phyloP scores from a whole-genome alignment of 2,329 filamentous ascomycete species.

The Colletotrichum euphorbiae region DNA sequence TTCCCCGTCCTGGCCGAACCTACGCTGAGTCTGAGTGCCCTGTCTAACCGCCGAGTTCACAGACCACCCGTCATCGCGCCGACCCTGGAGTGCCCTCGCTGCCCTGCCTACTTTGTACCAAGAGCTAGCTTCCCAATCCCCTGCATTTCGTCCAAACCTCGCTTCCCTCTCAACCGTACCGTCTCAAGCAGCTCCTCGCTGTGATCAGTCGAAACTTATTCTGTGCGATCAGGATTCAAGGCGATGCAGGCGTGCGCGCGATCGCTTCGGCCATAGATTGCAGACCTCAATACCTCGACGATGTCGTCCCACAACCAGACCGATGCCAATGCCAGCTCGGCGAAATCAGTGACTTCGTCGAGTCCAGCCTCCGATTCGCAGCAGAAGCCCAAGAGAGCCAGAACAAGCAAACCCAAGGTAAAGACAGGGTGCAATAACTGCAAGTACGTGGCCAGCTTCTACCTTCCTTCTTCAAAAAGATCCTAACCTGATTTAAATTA shows the following conservation, averaged over 20 bases:
- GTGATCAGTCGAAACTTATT: neutral
- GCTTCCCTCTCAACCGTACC: neutral
- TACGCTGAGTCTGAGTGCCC: conserved; percentile 27
- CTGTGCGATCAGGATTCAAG: conserved; percentile 9
- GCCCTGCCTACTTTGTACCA: conserved; percentile 13
- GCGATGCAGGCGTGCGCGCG: conserved; percentile 27
- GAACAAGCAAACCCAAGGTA: conserved; percentile 70
- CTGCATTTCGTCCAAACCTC: conserved; percentile 23
- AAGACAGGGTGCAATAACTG: conserved; percentile 76
- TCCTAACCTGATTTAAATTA: conserved; percentile 42
- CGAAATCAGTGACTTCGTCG: conserved; percentile 22
- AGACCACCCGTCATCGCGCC: conserved; percentile 37
- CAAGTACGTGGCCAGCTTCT: conserved; percentile 65
- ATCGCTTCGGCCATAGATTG: conserved; percentile 23
- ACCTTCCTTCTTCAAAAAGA: conserved; percentile 8
- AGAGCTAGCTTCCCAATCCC: conserved; percentile 6
- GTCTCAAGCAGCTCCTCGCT: neutral
- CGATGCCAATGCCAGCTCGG: conserved; percentile 25
- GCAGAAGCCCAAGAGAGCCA: conserved; percentile 56
- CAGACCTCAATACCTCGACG: conserved; percentile 3
- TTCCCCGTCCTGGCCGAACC: conserved; percentile 24
- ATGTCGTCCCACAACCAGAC: conserved; percentile 22
- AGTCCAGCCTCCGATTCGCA: conserved; percentile 38
- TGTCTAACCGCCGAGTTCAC: conserved; percentile 36
- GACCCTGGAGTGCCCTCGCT: conserved; percentile 9